A percentile compares a stretch with the other conserved stretches of the same genome.
These are phyloP conservation scores for Russula brevipes DNA, from an alignment of 768 basidiomycete genomes.

Conservation along the genomic window DNA sequence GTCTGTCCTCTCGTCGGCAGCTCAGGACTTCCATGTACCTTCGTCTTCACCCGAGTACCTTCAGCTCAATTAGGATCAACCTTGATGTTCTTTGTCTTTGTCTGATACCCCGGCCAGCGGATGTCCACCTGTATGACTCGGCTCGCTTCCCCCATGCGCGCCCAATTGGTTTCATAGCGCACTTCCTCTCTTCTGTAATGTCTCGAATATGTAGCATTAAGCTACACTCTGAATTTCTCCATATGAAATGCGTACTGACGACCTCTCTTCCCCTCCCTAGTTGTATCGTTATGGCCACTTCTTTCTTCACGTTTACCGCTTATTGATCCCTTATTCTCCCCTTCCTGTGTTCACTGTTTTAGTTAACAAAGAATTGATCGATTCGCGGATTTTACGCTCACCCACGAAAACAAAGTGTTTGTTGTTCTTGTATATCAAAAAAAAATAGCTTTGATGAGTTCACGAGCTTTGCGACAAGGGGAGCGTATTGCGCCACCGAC, in stretches of 20 bases:
- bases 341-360: background rate
- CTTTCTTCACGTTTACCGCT: background rate
- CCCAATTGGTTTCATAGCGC: background rate
- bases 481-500: no score
- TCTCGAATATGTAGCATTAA: background rate
- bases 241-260: background rate
- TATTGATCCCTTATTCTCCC: background rate
- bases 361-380: background rate
- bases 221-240: background rate
- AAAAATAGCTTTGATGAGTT: background rate
- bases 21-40: background rate
- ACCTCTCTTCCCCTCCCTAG: background rate
- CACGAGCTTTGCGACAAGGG: no score
- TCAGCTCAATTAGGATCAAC: background rate
- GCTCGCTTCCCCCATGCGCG: background rate
- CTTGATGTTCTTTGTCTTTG: no score
- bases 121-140: background rate
- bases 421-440: background rate
- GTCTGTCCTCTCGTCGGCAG: background rate
- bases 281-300: constrained; percentile 5
- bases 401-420: no score
- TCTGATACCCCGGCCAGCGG: background rate
- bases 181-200: background rate
- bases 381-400: no score
- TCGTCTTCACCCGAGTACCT: no score